These are phyloP conservation scores for Postia placenta DNA, from an alignment of 768 basidiomycete genomes.

Conservation along the genomic window DNA sequence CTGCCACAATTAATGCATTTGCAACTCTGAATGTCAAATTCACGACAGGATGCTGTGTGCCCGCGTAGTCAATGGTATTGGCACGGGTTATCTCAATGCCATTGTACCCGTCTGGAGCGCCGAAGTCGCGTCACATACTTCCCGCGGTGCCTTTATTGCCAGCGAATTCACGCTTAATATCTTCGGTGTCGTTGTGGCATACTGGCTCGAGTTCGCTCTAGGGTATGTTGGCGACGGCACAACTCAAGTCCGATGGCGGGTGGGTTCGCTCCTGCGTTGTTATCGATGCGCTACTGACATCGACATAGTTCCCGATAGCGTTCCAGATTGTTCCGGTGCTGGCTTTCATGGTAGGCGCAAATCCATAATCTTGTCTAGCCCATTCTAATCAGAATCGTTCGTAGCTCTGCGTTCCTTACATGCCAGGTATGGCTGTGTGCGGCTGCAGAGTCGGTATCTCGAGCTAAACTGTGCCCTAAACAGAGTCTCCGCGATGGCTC, in stretches of 20 bases:
- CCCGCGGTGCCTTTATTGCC: conserved; percentile 39
- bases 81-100: conserved; percentile 38
- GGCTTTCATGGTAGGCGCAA: conserved; percentile 30
- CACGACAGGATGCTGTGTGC: conserved; percentile 37
- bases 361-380: too few relatives aligned
- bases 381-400: too few relatives aligned
- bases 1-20: background rate
- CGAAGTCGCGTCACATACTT: conserved; percentile 39
- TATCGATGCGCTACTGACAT: background rate
- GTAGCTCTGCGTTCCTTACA: conserved; percentile 9
- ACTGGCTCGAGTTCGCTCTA: conserved; percentile 41
- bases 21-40: background rate
- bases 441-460: background rate
- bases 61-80: conserved; percentile 38
- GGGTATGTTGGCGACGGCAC: conserved; percentile 37
- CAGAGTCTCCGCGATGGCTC: conserved; percentile 29
- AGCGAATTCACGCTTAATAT: conserved; percentile 36
- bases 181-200: conserved; percentile 39
- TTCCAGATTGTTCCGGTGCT: conserved; percentile 38
- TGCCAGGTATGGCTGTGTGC: conserved; percentile 29
- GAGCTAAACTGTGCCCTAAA: background rate
- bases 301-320: conserved; percentile 34
- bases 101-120: conserved; percentile 42
- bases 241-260: conserved; percentile 31
- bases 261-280: conserved; percentile 11